A percentile compares a stretch with the other conserved stretches of the same genome.
phyloP scores from a whole-genome alignment of 1,284 basidiomycete genomes.

The Puccinia coronata region DNA sequence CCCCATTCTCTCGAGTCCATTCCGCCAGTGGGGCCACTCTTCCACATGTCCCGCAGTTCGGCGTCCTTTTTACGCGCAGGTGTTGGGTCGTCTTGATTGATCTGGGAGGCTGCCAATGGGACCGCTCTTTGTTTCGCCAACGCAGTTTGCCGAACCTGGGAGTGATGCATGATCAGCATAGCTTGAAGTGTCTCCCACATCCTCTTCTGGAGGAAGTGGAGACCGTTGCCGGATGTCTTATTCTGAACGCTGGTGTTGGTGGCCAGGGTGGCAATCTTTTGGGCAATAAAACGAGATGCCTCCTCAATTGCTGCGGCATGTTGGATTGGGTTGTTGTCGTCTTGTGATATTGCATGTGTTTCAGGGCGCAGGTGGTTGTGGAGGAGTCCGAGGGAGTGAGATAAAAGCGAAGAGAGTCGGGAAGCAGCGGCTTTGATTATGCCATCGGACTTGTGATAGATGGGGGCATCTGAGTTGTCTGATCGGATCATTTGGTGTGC shows the following conservation, averaged over 20 bases:
- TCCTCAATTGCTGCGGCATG: not conserved
- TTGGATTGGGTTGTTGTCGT: not conserved
- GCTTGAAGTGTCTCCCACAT: not conserved
- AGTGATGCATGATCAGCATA: not conserved
- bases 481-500: not conserved
- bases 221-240: not conserved
- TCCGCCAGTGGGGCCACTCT: not conserved
- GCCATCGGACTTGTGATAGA: not conserved
- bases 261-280: not conserved
- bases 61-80: not conserved
- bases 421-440: not conserved
- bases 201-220: not conserved
- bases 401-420: not conserved
- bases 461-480: not conserved
- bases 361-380: no score
- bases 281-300: not conserved
- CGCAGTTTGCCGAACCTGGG: not conserved
- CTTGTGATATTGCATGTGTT: no score
- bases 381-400: not conserved
- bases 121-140: no score
- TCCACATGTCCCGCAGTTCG: not conserved
- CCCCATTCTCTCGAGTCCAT: not conserved
- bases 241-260: not conserved
- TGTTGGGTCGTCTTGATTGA: not conserved
- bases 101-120: not conserved